Percentiles rank a stretch among this genome's conserved stretches.
These are phyloP conservation scores for Zygoascus meyerae DNA, from an alignment of 1,139 yeast genomes.

Conservation along the genomic window DNA sequence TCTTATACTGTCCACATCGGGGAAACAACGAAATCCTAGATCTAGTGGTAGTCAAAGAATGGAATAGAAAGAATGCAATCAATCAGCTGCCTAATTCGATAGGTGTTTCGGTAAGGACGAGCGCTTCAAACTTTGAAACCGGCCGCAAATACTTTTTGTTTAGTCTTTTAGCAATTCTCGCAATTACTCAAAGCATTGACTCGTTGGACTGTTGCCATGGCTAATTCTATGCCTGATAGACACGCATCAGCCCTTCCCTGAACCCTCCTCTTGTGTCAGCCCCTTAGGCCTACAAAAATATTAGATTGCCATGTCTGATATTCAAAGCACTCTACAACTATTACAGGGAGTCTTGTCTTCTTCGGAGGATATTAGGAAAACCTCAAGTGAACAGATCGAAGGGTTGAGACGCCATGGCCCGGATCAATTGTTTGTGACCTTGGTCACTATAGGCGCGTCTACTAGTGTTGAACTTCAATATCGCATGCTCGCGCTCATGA, in stretches of 20 bases:
- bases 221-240: neutral
- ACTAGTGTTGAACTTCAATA: constrained; percentile 4
- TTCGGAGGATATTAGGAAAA: constrained; percentile 4
- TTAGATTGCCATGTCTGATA: neutral
- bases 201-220: no score
- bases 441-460: constrained; percentile 6
- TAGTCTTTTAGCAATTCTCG: no score
- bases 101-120: no score
- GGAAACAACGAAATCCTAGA: no score
- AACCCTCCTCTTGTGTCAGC: neutral
- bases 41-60: no score
- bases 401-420: constrained; percentile 2
- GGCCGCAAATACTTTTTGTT: no score
- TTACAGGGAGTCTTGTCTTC: constrained; percentile 4
- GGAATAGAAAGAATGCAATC: no score
- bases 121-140: no score
- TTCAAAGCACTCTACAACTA: constrained; percentile 1
- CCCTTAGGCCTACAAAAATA: neutral
- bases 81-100: no score
- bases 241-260: neutral
- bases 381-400: constrained; percentile 9
- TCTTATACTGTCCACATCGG: no score
- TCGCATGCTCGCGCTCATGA: constrained; percentile 60
- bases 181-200: no score
- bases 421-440: constrained; percentile 6